Evolutionary conservation across 2,329 filamentous ascomycete species (phyloP).

Genomic region (Colletotrichum sp.): DNA sequence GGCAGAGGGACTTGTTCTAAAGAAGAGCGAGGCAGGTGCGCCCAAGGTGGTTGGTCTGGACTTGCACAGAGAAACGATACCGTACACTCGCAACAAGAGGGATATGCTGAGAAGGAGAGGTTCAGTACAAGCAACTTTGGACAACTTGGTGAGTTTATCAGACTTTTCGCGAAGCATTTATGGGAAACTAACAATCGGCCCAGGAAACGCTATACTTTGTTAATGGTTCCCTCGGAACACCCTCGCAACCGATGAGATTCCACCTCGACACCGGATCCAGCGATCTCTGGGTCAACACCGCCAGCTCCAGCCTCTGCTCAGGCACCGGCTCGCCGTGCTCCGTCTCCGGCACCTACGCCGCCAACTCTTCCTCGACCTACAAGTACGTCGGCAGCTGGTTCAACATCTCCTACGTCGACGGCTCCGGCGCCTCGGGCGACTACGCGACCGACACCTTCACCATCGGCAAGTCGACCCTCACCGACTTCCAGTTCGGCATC

Average conservation of each 20-base stretch:
- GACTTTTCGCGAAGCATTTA: background rate
- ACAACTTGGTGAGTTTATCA: slow-evolving; percentile 57
- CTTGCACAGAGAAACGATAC: slow-evolving; percentile 40
- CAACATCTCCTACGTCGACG: slow-evolving; percentile 88
- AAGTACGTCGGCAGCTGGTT: slow-evolving; percentile 75
- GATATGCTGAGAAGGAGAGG: slow-evolving; percentile 41
- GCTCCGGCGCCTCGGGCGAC: slow-evolving; percentile 76
- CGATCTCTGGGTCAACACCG: slow-evolving; percentile 74
- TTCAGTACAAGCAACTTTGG: slow-evolving; percentile 49
- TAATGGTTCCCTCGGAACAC: slow-evolving; percentile 68
- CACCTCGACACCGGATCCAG: slow-evolving; percentile 74
- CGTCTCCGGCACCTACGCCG: slow-evolving; percentile 68
- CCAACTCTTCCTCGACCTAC: slow-evolving; percentile 79
- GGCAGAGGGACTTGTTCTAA: slow-evolving; percentile 30
- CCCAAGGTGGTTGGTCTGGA: slow-evolving; percentile 51
- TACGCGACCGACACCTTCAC: slow-evolving; percentile 78
- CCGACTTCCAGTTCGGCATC: slow-evolving; percentile 72
- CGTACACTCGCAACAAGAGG: slow-evolving; percentile 15
- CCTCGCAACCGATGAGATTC: slow-evolving; percentile 59
- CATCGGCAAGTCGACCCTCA: slow-evolving; percentile 59
- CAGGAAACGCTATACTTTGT: slow-evolving; percentile 69
- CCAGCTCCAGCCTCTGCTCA: slow-evolving; percentile 64
- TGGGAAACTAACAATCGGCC: slow-evolving; percentile 2
- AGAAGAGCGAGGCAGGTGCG: slow-evolving; percentile 30
- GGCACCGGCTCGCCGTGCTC: slow-evolving; percentile 55